Percentiles rank a stretch among this genome's conserved stretches.
These are phyloP conservation scores for Persicaria tinctoria DNA, from an alignment of 148 eudicot genomes.

Conservation along the genomic window DNA sequence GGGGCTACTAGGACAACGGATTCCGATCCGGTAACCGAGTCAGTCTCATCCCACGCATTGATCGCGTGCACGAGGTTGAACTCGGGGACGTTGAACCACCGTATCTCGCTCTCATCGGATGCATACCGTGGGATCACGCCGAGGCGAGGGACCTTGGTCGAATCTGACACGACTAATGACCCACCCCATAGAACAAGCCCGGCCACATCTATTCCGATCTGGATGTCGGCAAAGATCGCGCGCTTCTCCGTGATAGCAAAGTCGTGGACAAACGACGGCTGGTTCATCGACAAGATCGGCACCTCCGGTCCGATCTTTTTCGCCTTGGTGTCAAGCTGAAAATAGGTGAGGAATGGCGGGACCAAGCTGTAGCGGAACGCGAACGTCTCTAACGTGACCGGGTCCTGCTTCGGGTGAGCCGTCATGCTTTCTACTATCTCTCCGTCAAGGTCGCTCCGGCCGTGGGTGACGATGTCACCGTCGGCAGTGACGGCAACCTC, in stretches of 20 bases:
- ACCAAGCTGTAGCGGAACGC: constrained; percentile 13
- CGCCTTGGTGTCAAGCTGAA: constrained; percentile 6
- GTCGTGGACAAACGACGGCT: constrained; percentile 23
- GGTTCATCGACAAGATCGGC: constrained; percentile 18
- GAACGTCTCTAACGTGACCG: constrained; percentile 9
- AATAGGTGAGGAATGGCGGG: constrained; percentile 15
- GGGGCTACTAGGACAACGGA: constrained; percentile 16
- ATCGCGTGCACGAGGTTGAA: constrained; percentile 24
- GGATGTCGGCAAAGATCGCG: constrained; percentile 21
- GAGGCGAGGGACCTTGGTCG: constrained; percentile 19
- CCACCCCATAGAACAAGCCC: constrained; percentile 14
- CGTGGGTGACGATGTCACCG: constrained; percentile 15
- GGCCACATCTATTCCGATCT: constrained; percentile 12
- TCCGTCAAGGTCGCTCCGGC: constrained; percentile 16
- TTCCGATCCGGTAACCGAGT: background rate
- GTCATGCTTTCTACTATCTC: constrained; percentile 14
- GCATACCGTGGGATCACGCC: constrained; percentile 25
- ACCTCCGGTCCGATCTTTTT: constrained; percentile 11
- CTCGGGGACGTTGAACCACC: constrained; percentile 23
- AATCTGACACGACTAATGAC: constrained; percentile 1
- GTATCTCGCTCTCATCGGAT: constrained; percentile 14
- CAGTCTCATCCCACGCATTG: constrained; percentile 29
- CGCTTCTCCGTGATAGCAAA: constrained; percentile 24
- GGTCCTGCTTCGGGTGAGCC: constrained; percentile 16
- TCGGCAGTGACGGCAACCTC: background rate